Evolutionary conservation across 2,329 filamentous ascomycete species (phyloP), one percentile per base, ranked within the genome.

Genomic region (Xylariaceae sp.): DNA sequence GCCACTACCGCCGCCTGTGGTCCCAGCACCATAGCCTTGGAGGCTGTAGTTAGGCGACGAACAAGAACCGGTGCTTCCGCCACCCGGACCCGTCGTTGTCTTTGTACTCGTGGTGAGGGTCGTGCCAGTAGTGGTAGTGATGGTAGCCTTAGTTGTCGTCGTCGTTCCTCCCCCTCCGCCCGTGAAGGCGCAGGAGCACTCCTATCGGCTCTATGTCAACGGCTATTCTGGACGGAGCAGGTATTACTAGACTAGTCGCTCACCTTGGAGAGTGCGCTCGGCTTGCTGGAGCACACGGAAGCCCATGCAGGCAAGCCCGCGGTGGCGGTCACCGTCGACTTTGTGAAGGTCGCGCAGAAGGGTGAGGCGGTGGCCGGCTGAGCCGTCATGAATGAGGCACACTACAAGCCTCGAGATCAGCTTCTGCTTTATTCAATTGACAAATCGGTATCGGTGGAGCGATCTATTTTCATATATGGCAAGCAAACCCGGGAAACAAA

Each of bases 1-100:
- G 11, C 76, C 77, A 32, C 70, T 73, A n/a, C 73, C 71, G 53
- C 77, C 77, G 55, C 77, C 77, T 11, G 74, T 78, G 0, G 76
- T 77, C 24, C 72, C 69, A 18, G 65, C 64, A 37, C 64, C 72
- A 51, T 67, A 73, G 27, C 74, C 67, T 32, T 70, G 57, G 51
- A 71, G 58, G n/a, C 55, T 54, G 50, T 68, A 61, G 7, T 60
- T 47, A 2, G 60, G 58, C 15, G 59, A 54, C 1, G 39, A 15
- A 18, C 59, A 62, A 27, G 57, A 18, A 3, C 57, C 59, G 11
- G 57, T 59, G 36, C 49, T 59, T n/a, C 52, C 50, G n/a, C 52
- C 52, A 3, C 57, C 52, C n/a, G 44, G 37, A 7, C 43, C 30
- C 2, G 54, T 60, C 4, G 58, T 57, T 6, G 53, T 62, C 8